A percentile compares a stretch with the other conserved stretches of the same genome.
phyloP scores from a whole-genome alignment of 1,284 basidiomycete species.

The Malassezia pachydermatis region DNA sequence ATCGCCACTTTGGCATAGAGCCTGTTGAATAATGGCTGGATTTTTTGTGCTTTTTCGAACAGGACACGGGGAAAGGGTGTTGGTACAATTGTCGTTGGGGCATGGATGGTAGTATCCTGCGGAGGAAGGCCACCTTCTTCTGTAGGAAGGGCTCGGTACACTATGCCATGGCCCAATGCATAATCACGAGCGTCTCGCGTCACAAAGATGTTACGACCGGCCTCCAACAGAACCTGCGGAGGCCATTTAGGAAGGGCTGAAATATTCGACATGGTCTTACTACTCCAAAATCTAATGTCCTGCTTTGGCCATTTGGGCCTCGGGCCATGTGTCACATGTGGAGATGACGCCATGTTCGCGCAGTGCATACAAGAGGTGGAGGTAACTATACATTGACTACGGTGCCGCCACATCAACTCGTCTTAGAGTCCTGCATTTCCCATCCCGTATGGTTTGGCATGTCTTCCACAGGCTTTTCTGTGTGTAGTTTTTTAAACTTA shows the following conservation, averaged over 20 bases:
- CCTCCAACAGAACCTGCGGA: neutral
- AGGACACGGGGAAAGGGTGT: slow-evolving; percentile 69
- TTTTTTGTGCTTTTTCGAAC: slow-evolving; percentile 59
- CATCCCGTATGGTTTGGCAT: slow-evolving; percentile 9
- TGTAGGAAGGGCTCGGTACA: slow-evolving; percentile 60
- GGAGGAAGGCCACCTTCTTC: slow-evolving; percentile 48
- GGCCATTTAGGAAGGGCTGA: slow-evolving; percentile 11
- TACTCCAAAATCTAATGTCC: too few relatives aligned
- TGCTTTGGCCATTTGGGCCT: too few relatives aligned
- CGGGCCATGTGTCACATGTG: too few relatives aligned
- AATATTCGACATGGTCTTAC: slow-evolving; percentile 1
- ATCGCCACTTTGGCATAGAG: slow-evolving; percentile 75
- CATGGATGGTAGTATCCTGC: slow-evolving; percentile 65
- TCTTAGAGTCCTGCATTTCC: slow-evolving; percentile 5
- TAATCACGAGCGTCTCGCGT: slow-evolving; percentile 53
- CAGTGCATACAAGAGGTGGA: neutral
- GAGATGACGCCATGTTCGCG: neutral
- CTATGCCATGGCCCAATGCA: slow-evolving; percentile 71
- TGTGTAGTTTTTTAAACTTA: neutral
- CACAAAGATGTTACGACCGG: neutral
- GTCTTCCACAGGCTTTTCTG: slow-evolving; percentile 8
- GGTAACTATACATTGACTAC: neutral
- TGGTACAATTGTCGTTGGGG: slow-evolving; percentile 76
- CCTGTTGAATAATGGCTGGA: slow-evolving; percentile 72
- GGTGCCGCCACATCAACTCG: too few relatives aligned